phyloP scores from a whole-genome alignment of 306 rosid species.

The Cajanus cajan region DNA sequence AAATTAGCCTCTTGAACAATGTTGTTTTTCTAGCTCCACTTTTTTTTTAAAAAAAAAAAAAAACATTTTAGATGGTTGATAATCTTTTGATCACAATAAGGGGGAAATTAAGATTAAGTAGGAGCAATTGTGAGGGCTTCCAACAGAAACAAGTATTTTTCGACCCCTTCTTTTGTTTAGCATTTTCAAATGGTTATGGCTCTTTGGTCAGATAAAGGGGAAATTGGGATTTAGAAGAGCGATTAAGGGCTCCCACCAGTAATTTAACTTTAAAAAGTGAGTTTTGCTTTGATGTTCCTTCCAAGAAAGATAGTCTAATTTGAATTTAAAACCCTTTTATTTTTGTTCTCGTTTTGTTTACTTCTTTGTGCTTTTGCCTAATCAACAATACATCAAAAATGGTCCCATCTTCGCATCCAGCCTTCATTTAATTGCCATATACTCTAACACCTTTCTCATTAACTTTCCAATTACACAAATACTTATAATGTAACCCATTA shows the following conservation, averaged over 20 bases:
- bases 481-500: not conserved
- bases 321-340: constrained; percentile 25
- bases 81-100: constrained; percentile 3
- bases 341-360: not conserved
- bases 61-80: not conserved
- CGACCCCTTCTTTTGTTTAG: constrained; percentile 10
- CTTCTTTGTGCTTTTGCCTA: constrained; percentile 18
- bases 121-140: constrained; percentile 22
- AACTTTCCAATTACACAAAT: not conserved
- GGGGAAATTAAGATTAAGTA: constrained; percentile 16
- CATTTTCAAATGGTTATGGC: constrained; percentile 8
- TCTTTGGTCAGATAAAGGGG: constrained; percentile 27
- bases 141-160: not conserved
- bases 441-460: constrained; percentile 14
- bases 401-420: constrained; percentile 23
- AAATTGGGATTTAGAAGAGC: constrained; percentile 37
- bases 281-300: constrained; percentile 50
- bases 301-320: constrained; percentile 41
- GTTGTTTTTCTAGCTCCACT: constrained; percentile 5
- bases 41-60: too few relatives aligned
- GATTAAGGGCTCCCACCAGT: constrained; percentile 35
- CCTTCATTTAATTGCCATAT: not conserved
- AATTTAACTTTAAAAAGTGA: constrained; percentile 49
- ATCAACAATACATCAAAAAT: constrained; percentile 29
- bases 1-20: constrained; percentile 15